Conservation (phyloP, 2,329 filamentous ascomycete genomes). For the Simplicillium aogashimaense region DNA sequence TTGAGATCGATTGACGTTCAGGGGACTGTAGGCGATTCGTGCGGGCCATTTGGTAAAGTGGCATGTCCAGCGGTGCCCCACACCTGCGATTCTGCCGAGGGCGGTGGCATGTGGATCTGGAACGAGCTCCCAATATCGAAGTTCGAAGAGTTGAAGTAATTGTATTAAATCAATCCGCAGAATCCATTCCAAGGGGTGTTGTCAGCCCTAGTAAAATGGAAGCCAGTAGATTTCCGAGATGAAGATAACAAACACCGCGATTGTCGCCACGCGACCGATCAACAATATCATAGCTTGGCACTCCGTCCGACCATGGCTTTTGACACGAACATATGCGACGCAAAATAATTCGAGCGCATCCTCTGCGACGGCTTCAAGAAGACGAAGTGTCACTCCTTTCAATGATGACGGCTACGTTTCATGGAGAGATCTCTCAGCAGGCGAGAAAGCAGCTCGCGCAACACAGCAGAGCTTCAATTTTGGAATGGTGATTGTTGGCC, state of each 20-base stretch:
- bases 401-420: conserved; percentile 77
- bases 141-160: no score
- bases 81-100: conserved; percentile 23
- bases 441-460: conserved; percentile 74
- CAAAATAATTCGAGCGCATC: conserved; percentile 33
- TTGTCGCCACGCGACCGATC: conserved; percentile 23
- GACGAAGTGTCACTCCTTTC: conserved; percentile 68
- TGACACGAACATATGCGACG: conserved; percentile 47
- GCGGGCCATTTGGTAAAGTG: conserved; percentile 26
- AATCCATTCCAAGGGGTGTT: conserved; percentile 1
- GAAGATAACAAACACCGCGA: conserved; percentile 28
- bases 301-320: conserved; percentile 24
- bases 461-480: conserved; percentile 91
- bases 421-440: conserved; percentile 66
- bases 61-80: conserved; percentile 26
- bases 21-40: conserved; percentile 22
- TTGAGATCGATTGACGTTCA: conserved; percentile 14
- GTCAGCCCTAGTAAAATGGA: conserved; percentile 20
- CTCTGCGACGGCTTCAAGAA: conserved; percentile 33
- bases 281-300: conserved; percentile 15
- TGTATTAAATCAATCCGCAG: not conserved
- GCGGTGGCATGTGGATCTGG: conserved; percentile 18
- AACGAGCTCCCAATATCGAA: no score
- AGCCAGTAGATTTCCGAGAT: conserved; percentile 28
- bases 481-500: conserved; percentile 62